These are phyloP conservation scores for Pholiota molesta DNA, from an alignment of 768 basidiomycete species.

Conservation along the genomic window DNA sequence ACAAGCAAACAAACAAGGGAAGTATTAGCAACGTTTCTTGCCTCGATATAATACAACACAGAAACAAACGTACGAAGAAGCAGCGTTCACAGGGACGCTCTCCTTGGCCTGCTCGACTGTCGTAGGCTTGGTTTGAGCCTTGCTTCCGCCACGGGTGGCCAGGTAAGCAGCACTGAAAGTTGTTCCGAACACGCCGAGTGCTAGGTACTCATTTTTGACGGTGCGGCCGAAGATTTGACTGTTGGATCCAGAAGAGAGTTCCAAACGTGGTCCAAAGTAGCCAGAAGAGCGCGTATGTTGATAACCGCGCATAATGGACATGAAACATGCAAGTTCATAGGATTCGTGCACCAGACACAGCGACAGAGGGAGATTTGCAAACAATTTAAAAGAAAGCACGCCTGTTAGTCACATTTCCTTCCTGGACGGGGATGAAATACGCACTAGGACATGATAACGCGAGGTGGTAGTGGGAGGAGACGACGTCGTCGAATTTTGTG, in stretches of 20 bases:
- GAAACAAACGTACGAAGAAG: constrained; percentile 62
- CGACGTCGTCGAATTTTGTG: constrained; percentile 20
- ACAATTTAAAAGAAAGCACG: neutral
- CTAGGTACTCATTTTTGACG: constrained; percentile 82
- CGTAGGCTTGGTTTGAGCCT: constrained; percentile 41
- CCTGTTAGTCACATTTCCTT: neutral
- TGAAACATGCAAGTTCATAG: neutral
- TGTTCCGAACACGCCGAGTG: constrained; percentile 64
- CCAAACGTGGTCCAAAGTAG: neutral
- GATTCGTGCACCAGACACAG: neutral
- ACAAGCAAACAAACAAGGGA: neutral
- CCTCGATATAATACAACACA: neutral
- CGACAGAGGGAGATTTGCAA: neutral
- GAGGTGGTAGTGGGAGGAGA: constrained; percentile 11
- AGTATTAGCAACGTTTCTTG: constrained; percentile 13
- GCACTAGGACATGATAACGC: constrained; percentile 24
- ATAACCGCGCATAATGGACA: neutral
- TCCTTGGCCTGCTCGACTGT: constrained; percentile 62
- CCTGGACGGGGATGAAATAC: constrained; percentile 10
- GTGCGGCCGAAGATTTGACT: constrained; percentile 81
- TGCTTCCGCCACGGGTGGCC: constrained; percentile 60
- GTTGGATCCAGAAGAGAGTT: neutral
- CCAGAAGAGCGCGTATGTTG: neutral
- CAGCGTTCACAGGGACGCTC: constrained; percentile 63
- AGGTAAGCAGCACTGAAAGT: constrained; percentile 57